Conservation (phyloP, 2,329 filamentous ascomycete species). For the Ascochyta lentis region DNA sequence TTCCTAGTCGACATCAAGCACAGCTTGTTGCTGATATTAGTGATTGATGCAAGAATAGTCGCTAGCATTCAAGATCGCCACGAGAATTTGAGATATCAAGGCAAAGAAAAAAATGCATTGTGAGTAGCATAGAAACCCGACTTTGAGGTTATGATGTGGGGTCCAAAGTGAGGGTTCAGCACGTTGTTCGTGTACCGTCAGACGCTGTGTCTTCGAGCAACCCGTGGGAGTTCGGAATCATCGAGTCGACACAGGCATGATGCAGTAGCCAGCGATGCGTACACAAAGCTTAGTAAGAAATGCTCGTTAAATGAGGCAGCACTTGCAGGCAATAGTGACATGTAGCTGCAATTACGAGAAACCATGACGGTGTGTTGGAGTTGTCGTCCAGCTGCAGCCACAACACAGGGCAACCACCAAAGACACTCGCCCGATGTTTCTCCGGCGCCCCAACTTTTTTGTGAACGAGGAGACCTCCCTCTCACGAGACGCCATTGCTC, state of each 20-base stretch:
- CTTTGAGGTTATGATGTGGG: not conserved
- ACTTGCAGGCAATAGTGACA: not conserved
- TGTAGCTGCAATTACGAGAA: not conserved
- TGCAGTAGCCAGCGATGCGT: not conserved
- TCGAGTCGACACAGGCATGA: not conserved
- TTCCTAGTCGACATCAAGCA: not conserved
- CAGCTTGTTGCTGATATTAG: not conserved
- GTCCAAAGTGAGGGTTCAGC: not conserved
- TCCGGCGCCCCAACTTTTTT: slow-evolving; percentile 5
- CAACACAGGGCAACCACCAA: not conserved
- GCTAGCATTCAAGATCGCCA: not conserved
- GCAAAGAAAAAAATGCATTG: not conserved
- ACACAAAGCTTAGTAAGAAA: not conserved
- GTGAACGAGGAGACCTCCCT: slow-evolving; percentile 4
- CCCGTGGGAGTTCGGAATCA: not conserved
- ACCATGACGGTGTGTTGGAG: not conserved
- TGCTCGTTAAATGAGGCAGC: not conserved
- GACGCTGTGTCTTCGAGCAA: not conserved
- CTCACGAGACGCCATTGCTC: slow-evolving; percentile 16
- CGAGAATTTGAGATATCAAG: not conserved
- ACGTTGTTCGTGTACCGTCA: slow-evolving; percentile 1
- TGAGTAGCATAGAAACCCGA: not conserved
- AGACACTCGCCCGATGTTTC: not conserved
- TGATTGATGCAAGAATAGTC: not conserved
- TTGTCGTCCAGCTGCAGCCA: not conserved